Percentiles rank a stretch among this genome's conserved stretches.
Conservation (phyloP, 1,139 yeast genomes). For the Scheffersomyces segobiensis region DNA sequence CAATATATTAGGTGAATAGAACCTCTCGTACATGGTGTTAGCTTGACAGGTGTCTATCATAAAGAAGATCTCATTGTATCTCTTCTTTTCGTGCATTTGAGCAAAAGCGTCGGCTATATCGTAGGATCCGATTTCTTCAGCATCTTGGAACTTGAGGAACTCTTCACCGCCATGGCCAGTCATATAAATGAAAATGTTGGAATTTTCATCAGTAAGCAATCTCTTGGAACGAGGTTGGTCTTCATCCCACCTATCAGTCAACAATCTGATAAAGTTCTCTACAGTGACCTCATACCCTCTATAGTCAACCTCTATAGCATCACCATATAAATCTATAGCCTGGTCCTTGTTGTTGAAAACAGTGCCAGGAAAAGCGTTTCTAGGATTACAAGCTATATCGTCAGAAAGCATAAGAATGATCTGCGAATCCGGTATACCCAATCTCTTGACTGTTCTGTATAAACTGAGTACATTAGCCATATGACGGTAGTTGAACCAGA, state of each 20-base stretch:
- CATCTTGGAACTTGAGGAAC: constrained; percentile 94
- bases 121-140: constrained; percentile 93
- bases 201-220: constrained; percentile 86
- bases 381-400: constrained; percentile 94
- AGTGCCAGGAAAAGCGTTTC: constrained; percentile 95
- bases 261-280: constrained; percentile 83
- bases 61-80: constrained; percentile 92
- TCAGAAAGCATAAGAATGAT: constrained; percentile 94
- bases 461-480: constrained; percentile 95
- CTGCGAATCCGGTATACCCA: constrained; percentile 97
- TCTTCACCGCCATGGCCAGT: constrained; percentile 99
- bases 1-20: constrained; percentile 88
- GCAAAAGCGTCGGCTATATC: constrained; percentile 97
- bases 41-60: constrained; percentile 99
- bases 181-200: constrained; percentile 90
- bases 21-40: constrained; percentile 91
- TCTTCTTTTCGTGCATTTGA: constrained; percentile 93
- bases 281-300: constrained; percentile 98
- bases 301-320: constrained; percentile 92
- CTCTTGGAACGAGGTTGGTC: constrained; percentile 93
- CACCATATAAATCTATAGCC: constrained; percentile 92
- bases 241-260: constrained; percentile 94
- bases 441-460: constrained; percentile 90
- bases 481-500: constrained; percentile 98
- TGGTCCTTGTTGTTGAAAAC: constrained; percentile 94